These are phyloP conservation scores for Kuraishia borneana DNA, from an alignment of 805 yeast genomes.

Conservation along the genomic window DNA sequence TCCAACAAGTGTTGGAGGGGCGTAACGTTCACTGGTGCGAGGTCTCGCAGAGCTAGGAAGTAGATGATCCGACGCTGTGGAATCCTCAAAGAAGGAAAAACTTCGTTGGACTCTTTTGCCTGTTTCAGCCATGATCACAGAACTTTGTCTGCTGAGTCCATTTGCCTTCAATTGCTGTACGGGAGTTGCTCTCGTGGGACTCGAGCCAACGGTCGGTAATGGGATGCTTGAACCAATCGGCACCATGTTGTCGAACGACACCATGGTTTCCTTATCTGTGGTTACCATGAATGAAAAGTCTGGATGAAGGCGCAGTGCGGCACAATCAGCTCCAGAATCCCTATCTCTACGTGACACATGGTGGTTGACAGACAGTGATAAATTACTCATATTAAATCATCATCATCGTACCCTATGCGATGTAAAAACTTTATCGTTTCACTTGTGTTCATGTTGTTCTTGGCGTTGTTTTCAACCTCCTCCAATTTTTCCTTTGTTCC, in stretches of 20 bases:
- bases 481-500: not conserved
- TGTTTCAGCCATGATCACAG: slow-evolving; percentile 33
- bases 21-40: not conserved
- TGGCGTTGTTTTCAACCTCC: not conserved
- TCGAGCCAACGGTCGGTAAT: too few relatives aligned
- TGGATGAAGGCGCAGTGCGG: too few relatives aligned
- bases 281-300: too few relatives aligned
- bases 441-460: not conserved
- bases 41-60: not conserved
- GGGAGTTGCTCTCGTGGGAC: too few relatives aligned
- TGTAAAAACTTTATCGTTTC: not conserved
- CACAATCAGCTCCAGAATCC: too few relatives aligned
- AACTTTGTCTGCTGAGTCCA: slow-evolving; percentile 14
- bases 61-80: not conserved
- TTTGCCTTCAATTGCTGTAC: too few relatives aligned
- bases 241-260: too few relatives aligned
- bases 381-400: too few relatives aligned
- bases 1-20: not conserved
- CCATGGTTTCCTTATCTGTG: too few relatives aligned
- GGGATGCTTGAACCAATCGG: too few relatives aligned
- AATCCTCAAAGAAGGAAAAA: slow-evolving; percentile 16
- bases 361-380: too few relatives aligned
- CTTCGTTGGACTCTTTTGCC: slow-evolving; percentile 22
- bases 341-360: too few relatives aligned
- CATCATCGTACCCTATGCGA: not conserved